Evolutionary conservation across 2,329 filamentous ascomycete genomes (phyloP), one percentile per base, ranked within the genome.

Genomic region (Blumeria hordei): DNA sequence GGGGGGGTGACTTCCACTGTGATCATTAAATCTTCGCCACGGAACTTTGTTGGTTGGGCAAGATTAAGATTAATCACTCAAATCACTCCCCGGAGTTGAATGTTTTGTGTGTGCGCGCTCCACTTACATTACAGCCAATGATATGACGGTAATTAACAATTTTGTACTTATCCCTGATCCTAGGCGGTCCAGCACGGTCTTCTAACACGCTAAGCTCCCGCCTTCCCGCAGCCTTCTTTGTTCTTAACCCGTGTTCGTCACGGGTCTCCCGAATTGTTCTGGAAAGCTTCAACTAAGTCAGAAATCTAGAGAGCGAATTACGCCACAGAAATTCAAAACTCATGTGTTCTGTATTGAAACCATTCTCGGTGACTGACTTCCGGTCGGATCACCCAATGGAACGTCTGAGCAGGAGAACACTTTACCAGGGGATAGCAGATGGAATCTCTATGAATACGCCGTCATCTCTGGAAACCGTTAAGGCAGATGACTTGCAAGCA

Each of bases 311-410:
- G 45, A n/a, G 28, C 28, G 21, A 4, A 28, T 28, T 28, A 28
- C 21, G 21, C n/a, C n/a, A n/a, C n/a, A 12, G 41, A 45, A 45
- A 45, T 45, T 21, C 16, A 28, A 36, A 41, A 9, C 54, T 58
- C 59, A 64, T 64, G 63, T 61, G 55, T 59, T 61, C 59, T 59
- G 57, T 55, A 39, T 51, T 62, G 41, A 56, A 53, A 56, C 50
- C 50, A 18, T 52, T 51, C 51, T 56, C 59, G 55, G 60, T 60
- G 59, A 60, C 57, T 60, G 61, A 56, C 61, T 63, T 59, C 49
- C 57, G 56, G 61, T 64, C 61, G 58, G 60, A 63, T 62, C 62
- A 63, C 59, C 54, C 37, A 50, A 57, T 57, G 44, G 51, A 53
- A 54, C 43, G 47, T 21, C 63, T 64, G 62, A 60, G 57, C 58